Evolutionary conservation across 768 basidiomycete species (phyloP), one percentile per base, ranked within the genome.

Genomic region (Filobasidium floriforme): DNA sequence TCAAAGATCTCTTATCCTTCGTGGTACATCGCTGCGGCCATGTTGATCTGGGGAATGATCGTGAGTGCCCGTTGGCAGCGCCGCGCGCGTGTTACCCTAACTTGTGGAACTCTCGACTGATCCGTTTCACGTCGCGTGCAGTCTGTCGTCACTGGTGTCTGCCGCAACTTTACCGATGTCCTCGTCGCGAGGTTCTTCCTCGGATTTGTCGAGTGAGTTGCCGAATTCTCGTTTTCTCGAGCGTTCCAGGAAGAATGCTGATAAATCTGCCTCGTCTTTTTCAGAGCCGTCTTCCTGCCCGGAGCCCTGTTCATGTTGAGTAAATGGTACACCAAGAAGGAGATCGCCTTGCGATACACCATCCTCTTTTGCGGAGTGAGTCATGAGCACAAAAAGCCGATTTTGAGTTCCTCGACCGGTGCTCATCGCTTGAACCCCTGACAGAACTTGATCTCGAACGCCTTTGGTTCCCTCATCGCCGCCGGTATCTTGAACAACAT

Each of bases 381-480:
- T 55, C 44, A 44, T n/a, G 32, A 9, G 18, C 60, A n/a, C n/a
- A n/a, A n/a, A n/a, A 43, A 9, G 57, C 12, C 3, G 26, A 54
- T 26, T 32, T 63, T 28, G 54, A 10, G 19, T 44, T 10, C 43
- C 41, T 43, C 63, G 26, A 19, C 19, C 57, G 41, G 28, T 60
- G 57, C 62, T 43, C 14, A 32, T 28, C 26, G 59, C 32, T 40
- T 19, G 32, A 43, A 18, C 19, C 41, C 14, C 40, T 43, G 24
- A n/a, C 43, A 52, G 22, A 85, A 83, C 71, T 80, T 90, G 32
- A 85, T 90, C 61, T 86, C 85, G 63, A 92, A 90, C 80, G 89
- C 89, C 0, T 89, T 90, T 73, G 89, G 89, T 3, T 82, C 88
- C 1, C 80, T 88, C 7, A 84, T 89, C 72, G 89, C 87, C 18